These are phyloP conservation scores for Macadamia integrifolia DNA, from an alignment of 164 flowering plant genomes.

Conservation along the genomic window DNA sequence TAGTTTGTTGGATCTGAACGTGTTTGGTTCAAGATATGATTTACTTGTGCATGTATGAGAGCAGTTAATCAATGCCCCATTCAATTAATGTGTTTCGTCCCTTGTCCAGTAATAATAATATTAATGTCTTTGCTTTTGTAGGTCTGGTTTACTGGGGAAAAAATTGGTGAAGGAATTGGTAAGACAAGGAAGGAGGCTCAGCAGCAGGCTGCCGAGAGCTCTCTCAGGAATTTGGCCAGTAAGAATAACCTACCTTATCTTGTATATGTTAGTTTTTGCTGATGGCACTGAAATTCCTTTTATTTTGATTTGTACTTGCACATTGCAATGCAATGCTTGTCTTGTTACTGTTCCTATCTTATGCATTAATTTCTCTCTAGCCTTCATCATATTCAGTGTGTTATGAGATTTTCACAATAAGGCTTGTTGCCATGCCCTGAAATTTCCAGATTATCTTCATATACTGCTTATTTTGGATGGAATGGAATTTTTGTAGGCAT, in stretches of 20 bases:
- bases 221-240: conserved; percentile 74
- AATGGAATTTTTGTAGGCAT: background rate
- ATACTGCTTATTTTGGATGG: background rate
- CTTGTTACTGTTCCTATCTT: background rate
- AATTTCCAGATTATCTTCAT: too few species aligned
- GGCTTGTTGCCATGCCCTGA: background rate
- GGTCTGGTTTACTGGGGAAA: conserved; percentile 88
- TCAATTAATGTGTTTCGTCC: background rate
- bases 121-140: conserved; percentile 20
- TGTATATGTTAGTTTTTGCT: background rate
- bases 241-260: conserved; percentile 19
- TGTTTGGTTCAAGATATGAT: background rate
- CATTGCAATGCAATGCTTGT: background rate
- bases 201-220: conserved; percentile 68
- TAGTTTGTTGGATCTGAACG: background rate
- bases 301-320: background rate
- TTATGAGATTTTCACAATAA: too few species aligned
- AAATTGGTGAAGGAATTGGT: conserved; percentile 81
- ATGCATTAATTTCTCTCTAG: too few species aligned
- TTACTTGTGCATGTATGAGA: background rate
- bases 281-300: background rate
- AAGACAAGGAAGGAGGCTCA: conserved; percentile 86
- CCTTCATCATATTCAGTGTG: too few species aligned
- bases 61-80: background rate
- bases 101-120: background rate